Base-by-base conservation (phyloP, 1,139 yeast genomes). In the Saccharomyces hybrid region DNA sequence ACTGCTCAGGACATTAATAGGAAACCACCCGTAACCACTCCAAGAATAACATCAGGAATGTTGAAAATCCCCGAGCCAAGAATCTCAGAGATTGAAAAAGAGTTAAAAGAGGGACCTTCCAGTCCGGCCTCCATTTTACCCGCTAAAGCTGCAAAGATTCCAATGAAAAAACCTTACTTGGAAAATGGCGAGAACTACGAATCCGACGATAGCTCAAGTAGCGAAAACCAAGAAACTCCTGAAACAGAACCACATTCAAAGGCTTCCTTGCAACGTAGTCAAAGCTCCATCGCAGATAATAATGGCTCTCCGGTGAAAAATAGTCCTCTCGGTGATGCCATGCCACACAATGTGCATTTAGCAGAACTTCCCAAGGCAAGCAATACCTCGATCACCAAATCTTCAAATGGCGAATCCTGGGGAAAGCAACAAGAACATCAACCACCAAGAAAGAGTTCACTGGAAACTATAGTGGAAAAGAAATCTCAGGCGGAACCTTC, bases 1-100 rank as follows among this genome's bases (percentile, higher is more conserved):
- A 20, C 44, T 20, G n/a, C 13, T 25, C 26, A 38, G 20, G 20
- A 20, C 20, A 20, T 20, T 20, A 16, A 38, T 9, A 38, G 25
- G 44, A 53, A 56, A 14, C 50, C 54, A 48, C 48, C 59, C 7
- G 48, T 52, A 3, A 54, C 62, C 13, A 56, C 64, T 7, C 60
- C 69, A 28, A 75, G 88, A 63, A 82, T 84, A 49, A 82, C 87
- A 0, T 83, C 88, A 0, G 90, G 90, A 1, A 84, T 83, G 88
- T 70, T 85, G 27, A 63, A 71, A 16, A 73, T 72, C 14, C 77
- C 77, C 2, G 76, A 73, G 56, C 76, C 76, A 26, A 72, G 67
- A 56, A 62, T 73, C 52, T 65, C 72, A 20, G 76, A 73, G 52
- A 69, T 73, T 13, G 75, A 72, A 54, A 72, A 69, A 47, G 68